Evolutionary conservation across 768 basidiomycete species (phyloP), one percentile per base, ranked within the genome.

Genomic region (Glaciozyma antarctica): DNA sequence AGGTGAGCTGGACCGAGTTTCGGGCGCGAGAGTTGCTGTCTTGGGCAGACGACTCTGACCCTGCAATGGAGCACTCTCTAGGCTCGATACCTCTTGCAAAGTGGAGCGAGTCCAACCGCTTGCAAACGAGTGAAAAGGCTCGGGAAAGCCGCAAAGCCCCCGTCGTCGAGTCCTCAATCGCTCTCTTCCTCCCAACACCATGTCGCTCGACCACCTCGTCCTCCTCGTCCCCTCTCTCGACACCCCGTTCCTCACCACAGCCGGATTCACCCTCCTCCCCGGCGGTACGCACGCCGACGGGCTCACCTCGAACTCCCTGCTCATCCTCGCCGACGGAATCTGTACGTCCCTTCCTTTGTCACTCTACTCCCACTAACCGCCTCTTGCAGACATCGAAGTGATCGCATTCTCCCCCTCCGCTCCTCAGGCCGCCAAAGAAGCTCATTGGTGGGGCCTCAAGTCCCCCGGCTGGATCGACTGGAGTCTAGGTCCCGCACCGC

Each of bases 261-360:
- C 38, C 24, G 62, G 48, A 24, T 58, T 66, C 65, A n/a, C 13
- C 13, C 51, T 66, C 57, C 28, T 53, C 32, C 61, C 56, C 0
- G 65, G 65, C 5, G 65, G 65, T 0, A 45, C 38, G 17, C 65
- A 66, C 52, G 61, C 61, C 6, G 65, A 66, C 61, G 61, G 61
- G 7, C 58, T 66, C 19, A 66, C 65, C 6, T 61, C 58, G 44
- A 66, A 66, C 61, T 41, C 44, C 4, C 61, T 66, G 58, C 30
- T 66, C 61, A 21, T 59, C 32, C 51, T 66, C 30, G 32, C 49
- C 41, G 65, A 66, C 61, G 65, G 65, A 3, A 26, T 48, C n/a
- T 63, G 57, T 58, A 24, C 24, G 57, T 24, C n/a, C 24, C 19
- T 21, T 6, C 24, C 43, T 28, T 24, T 6, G 16, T 17, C 15